A percentile compares a stretch with the other conserved stretches of the same genome.
phyloP scores from a whole-genome alignment of 495 filamentous ascomycete genomes.

The Tuber calosporum region DNA sequence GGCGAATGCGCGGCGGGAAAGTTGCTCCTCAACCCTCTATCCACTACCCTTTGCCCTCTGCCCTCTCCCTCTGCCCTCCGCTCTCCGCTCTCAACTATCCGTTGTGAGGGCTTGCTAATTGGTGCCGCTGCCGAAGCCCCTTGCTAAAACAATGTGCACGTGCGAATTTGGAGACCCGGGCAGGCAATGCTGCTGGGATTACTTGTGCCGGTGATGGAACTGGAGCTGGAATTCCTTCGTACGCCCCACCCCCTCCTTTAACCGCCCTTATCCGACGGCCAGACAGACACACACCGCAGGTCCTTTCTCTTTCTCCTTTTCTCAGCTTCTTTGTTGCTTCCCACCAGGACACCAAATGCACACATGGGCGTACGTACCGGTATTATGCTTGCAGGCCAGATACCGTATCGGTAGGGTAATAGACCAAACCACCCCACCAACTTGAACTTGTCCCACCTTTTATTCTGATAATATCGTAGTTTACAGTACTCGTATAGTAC shows the following conservation, averaged over 20 bases:
- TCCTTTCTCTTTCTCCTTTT: neutral
- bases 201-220: neutral
- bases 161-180: neutral
- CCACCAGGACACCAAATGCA: neutral
- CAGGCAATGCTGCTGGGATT: neutral
- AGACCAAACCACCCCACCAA: neutral
- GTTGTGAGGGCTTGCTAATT: neutral
- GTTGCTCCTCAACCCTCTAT: too few relatives aligned
- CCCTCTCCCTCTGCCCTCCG: neutral
- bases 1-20: neutral
- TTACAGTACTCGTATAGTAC: neutral
- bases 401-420: neutral
- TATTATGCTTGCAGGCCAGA: neutral
- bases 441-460: neutral
- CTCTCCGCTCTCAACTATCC: neutral
- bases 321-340: neutral
- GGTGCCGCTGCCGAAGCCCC: neutral
- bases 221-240: neutral
- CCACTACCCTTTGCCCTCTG: too few relatives aligned
- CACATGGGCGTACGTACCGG: neutral
- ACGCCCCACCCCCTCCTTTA: neutral
- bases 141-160: neutral
- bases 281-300: neutral
- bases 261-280: neutral
- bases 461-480: neutral